Evolutionary conservation across 2,329 filamentous ascomycete genomes (phyloP), one percentile per base, ranked within the genome.

Genomic region (Scorias spongiosa): DNA sequence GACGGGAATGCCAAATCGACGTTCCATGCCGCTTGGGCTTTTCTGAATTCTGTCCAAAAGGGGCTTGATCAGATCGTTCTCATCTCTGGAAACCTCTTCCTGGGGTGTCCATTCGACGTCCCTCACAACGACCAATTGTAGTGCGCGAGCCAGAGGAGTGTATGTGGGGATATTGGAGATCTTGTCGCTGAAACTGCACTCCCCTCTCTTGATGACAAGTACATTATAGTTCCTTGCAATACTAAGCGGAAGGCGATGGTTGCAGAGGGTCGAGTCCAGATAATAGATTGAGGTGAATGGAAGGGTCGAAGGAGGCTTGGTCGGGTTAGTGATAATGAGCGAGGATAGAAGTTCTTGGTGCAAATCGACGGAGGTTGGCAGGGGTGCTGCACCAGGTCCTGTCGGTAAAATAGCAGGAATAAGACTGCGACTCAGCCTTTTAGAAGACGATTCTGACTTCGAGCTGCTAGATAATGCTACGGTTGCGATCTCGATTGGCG

Each of bases 51-150:
- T 73, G 42, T 93, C 84, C 3, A 98, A 69, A 40, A 91, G 63
- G 1, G 91, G 91, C 30, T 78, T 68, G 20, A 75, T 67, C 8
- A 78, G 62, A 28, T 56, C 57, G 40, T 44, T 46, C 15, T 36
- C 32, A 5, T 36, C 32, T 36, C 32, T 36, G 12, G 15, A 42
- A n/a, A 43, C 43, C 42, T 39, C 46, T 38, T 41, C 46, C 9
- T 42, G 45, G 18, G 44, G 30, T 36, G 32, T 36, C 32, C 32
- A 36, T 10, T 29, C 43, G 10, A 41, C 28, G 12, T 30, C 40
- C 38, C 95, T 75, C 0, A 95, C 66, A 38, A 96, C 67, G 26
- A 96, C 85, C 2, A 96, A 72, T 60, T 93, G 84, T 14, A 96
- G 67, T 1, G 78, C 71, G 2, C 63, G 59, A 0, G 68, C 60